Conservation (phyloP, 768 basidiomycete species). For the Auricularia cornea region DNA sequence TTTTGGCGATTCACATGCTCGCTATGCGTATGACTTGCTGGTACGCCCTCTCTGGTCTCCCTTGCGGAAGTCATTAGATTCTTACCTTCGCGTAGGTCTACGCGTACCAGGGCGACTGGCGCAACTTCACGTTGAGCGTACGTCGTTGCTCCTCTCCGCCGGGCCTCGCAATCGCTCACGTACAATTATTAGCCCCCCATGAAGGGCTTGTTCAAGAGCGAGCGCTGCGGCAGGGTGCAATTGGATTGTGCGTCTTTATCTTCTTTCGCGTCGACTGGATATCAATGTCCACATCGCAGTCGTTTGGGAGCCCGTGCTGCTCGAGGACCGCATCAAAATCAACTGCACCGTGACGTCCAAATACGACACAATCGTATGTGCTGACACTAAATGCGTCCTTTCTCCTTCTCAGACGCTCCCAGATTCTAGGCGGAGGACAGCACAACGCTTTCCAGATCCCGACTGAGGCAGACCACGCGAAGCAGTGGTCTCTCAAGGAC, state of each 20-base stretch:
- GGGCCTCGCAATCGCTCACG: background rate
- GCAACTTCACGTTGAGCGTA: background rate
- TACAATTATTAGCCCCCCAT: background rate
- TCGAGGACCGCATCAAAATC: background rate
- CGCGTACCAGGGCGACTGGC: background rate
- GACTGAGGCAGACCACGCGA: background rate
- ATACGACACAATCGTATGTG: background rate
- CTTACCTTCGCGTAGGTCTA: background rate
- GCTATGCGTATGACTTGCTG: background rate
- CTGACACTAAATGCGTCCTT: too few relatives aligned
- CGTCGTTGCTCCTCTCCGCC: background rate
- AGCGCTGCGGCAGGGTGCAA: background rate
- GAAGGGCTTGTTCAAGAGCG: background rate
- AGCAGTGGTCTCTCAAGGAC: background rate
- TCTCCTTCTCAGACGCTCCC: too few relatives aligned
- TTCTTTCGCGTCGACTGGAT: background rate
- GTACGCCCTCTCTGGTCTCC: background rate
- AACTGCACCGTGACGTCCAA: background rate
- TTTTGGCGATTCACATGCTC: background rate
- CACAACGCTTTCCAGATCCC: background rate
- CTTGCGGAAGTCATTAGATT: too few relatives aligned
- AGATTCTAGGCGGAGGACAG: background rate
- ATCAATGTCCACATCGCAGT: background rate
- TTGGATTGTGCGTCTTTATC: background rate
- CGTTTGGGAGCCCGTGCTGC: background rate